Conservation (phyloP, 208 protist species). For the Leishmania lainsoni region DNA sequence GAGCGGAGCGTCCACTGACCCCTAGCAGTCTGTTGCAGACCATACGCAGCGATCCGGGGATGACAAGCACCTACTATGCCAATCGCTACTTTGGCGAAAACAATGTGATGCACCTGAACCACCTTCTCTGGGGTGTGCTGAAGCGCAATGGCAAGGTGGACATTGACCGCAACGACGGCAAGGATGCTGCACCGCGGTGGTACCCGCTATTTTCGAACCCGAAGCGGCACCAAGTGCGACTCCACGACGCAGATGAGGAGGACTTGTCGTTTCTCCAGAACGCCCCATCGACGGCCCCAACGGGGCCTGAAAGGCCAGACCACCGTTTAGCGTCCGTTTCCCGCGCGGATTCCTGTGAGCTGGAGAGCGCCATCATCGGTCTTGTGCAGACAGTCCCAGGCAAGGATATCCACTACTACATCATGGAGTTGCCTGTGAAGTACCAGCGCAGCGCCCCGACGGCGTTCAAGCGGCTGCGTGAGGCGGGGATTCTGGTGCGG, state of each 20-base stretch:
- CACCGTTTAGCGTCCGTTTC: background rate
- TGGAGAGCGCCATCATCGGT: constrained; percentile 52
- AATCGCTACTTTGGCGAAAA: constrained; percentile 84
- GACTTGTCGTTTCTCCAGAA: constrained; percentile 65
- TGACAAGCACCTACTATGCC: constrained; percentile 83
- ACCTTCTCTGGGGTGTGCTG: constrained; percentile 77
- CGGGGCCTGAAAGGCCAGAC: constrained; percentile 11
- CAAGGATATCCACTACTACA: constrained; percentile 78
- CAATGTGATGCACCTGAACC: constrained; percentile 64
- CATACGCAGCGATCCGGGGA: constrained; percentile 78
- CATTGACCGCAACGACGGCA: constrained; percentile 66
- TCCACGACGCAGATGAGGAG: constrained; percentile 74
- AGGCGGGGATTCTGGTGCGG: constrained; percentile 61
- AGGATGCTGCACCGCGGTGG: constrained; percentile 68
- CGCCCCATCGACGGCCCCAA: constrained; percentile 3
- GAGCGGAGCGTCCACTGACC: constrained; percentile 39
- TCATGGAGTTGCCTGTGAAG: constrained; percentile 44
- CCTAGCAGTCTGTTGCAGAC: constrained; percentile 63
- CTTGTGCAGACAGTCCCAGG: constrained; percentile 57
- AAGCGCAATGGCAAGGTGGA: constrained; percentile 80
- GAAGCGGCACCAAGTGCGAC: constrained; percentile 51
- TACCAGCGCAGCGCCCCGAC: constrained; percentile 50
- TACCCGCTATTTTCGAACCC: constrained; percentile 65
- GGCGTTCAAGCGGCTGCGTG: constrained; percentile 73
- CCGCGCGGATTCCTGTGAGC: constrained; percentile 17